A percentile compares a stretch with the other conserved stretches of the same genome.
These are phyloP conservation scores for Candida corydali DNA, from an alignment of 805 yeast genomes.

Conservation along the genomic window DNA sequence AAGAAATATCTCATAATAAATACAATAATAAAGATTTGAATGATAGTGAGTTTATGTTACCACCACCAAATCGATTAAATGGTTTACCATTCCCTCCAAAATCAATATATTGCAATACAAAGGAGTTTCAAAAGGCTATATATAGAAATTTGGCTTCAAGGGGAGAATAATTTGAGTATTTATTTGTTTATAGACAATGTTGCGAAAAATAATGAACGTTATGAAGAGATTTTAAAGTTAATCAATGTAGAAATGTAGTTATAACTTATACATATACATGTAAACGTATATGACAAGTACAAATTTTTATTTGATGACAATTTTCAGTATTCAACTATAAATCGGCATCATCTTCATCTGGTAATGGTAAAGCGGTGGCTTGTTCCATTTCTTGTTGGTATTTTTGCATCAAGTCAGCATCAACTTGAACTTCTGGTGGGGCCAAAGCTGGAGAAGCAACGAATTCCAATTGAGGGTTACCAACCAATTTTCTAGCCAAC, in stretches of 20 bases:
- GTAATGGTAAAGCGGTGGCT: slow-evolving; percentile 99
- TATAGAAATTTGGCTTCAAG: neutral
- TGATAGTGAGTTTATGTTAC: slow-evolving; percentile 14
- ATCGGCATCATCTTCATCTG: slow-evolving; percentile 99
- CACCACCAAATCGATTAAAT: slow-evolving; percentile 29
- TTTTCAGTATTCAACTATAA: too few relatives aligned
- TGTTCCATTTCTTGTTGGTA: slow-evolving; percentile 99
- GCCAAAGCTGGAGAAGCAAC: slow-evolving; percentile 99
- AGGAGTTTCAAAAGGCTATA: slow-evolving; percentile 21
- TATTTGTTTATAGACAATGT: too few relatives aligned
- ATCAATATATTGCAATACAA: slow-evolving; percentile 19
- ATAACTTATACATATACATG: too few relatives aligned
- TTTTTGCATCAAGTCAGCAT: slow-evolving; percentile 93
- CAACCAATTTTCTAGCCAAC: slow-evolving; percentile 99
- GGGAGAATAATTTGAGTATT: too few relatives aligned
- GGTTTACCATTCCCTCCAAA: slow-evolving; percentile 35
- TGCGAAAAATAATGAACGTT: too few relatives aligned
- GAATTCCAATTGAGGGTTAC: slow-evolving; percentile 96
- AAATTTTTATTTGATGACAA: too few relatives aligned
- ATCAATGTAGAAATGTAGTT: too few relatives aligned
- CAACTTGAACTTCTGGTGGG: slow-evolving; percentile 99
- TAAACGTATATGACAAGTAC: too few relatives aligned
- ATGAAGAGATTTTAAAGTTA: too few relatives aligned
- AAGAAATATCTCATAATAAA: slow-evolving; percentile 8
- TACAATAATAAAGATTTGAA: slow-evolving; percentile 4